Base-by-base conservation (phyloP, 805 yeast genomes). In the Wickerhamiella siamensis region DNA sequence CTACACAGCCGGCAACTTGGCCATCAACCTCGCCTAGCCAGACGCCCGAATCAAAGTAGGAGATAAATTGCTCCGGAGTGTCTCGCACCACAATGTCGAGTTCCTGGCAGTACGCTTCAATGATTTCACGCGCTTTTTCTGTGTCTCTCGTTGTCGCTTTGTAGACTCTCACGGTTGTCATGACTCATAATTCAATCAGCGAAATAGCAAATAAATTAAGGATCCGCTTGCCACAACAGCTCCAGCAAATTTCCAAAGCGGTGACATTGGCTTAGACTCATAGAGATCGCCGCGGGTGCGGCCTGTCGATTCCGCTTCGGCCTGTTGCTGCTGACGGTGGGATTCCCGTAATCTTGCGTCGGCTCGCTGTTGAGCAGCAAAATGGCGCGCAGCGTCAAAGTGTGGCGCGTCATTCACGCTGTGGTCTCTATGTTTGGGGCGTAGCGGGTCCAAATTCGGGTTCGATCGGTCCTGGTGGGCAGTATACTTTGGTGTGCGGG, bases 321-420 rank as follows among this genome's bases (percentile, higher is more conserved):
- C 20, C 19, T 24, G 10, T 24, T 24, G 10, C 12, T 24, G 29
- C 29, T 24, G 29, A 12, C 29, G 29, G 12, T 12, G 29, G 12
- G 29, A 6, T 24, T 24, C 29, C 12, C 29, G 6, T 12, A 24
- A 6, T 12, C 27, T 14, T 2, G 38, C 38, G 21, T 36, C 38
- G 21, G n/a, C 24, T 9, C 38, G 18, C 9, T 22, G 31, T 15
- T 36, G 38, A 4, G 38, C 38, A 2, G 38, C 38, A 24, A 24
- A 36, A 43, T 61, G 65, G 44, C 42, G 42, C 39, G 51, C 60
- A 39, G 49, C 55, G 42, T 62, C 61, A 43, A 61, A 61, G 44
- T 61, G 66, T 10, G 65, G 62, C 18, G 61, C 65, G 33, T 53
- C 58, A 41, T 56, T 43, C 40, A 54, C 48, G 16, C 56, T 49